Conservation (phyloP, 2,329 filamentous ascomycete species). For the Leptographium wingfieldii region DNA sequence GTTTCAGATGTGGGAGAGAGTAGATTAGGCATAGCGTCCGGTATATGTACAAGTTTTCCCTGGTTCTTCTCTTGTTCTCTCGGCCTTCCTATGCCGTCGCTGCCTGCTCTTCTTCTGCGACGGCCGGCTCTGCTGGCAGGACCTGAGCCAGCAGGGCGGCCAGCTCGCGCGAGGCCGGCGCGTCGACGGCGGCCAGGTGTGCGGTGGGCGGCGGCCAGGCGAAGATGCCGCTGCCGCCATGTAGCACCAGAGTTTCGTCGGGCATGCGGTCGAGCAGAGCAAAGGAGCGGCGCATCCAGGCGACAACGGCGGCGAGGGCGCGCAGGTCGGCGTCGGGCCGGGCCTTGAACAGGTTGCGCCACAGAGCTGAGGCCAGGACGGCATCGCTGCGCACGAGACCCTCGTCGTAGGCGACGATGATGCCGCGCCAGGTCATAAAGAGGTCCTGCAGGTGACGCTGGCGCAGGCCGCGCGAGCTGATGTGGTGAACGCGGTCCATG, state of each 20-base stretch:
- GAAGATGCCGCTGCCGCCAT: conserved; percentile 25
- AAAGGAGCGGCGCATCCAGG: conserved; percentile 40
- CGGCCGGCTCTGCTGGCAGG: not conserved
- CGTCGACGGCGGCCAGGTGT: conserved; percentile 27
- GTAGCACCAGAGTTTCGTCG: conserved; percentile 27
- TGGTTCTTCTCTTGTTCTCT: no score
- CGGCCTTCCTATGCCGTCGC: not conserved
- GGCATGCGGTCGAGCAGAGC: conserved; percentile 35
- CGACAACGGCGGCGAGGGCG: conserved; percentile 39
- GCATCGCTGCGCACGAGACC: conserved; percentile 66
- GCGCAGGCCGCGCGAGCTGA: conserved; percentile 44
- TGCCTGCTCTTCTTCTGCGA: not conserved
- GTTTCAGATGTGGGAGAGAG: conserved; percentile 63
- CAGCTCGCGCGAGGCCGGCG: conserved; percentile 26
- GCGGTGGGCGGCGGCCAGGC: conserved; percentile 24
- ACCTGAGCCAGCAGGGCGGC: conserved; percentile 16
- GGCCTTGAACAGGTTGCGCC: conserved; percentile 86
- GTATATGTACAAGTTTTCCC: not conserved
- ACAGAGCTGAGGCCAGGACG: conserved; percentile 68
- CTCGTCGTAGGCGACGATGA: conserved; percentile 75
- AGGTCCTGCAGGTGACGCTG: conserved; percentile 71
- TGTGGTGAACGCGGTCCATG: conserved; percentile 70
- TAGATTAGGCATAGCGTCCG: conserved; percentile 10
- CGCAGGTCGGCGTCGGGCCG: conserved; percentile 36
- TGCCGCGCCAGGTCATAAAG: conserved; percentile 84